A percentile compares a stretch with the other conserved stretches of the same genome.
Conservation (phyloP, 345 rosid species). For the Pugionium dolabratum region DNA sequence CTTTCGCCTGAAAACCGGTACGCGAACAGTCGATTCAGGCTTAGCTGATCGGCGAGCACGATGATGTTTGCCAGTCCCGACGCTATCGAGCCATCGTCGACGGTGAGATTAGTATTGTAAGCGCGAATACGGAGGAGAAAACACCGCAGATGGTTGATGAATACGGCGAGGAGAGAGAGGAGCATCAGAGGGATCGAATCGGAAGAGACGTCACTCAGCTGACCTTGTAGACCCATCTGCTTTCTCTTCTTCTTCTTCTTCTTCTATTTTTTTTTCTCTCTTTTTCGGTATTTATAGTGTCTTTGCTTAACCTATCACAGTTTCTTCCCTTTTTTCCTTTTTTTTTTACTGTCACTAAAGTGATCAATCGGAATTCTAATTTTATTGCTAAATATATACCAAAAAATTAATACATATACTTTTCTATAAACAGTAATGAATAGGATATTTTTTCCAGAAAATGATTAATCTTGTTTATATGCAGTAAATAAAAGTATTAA, state of each 20-base stretch:
- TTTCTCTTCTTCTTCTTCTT: constrained; percentile 9
- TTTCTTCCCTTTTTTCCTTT: background rate
- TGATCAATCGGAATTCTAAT: background rate
- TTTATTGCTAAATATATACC: background rate
- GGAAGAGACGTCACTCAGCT: constrained; percentile 71
- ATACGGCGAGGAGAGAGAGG: constrained; percentile 61
- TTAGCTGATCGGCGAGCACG: constrained; percentile 70
- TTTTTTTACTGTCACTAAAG: background rate
- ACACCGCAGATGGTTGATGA: constrained; percentile 51
- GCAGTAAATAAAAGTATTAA: too few relatives aligned
- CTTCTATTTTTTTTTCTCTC: constrained; percentile 1
- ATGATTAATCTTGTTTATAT: too few relatives aligned
- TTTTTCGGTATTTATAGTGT: constrained; percentile 21
- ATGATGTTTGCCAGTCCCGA: constrained; percentile 61
- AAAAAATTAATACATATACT: background rate
- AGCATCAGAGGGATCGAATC: constrained; percentile 73
- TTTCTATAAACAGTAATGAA: too few relatives aligned
- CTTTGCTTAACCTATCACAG: constrained; percentile 30
- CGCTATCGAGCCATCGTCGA: constrained; percentile 37
- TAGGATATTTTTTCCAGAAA: too few relatives aligned
- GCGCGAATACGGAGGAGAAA: constrained; percentile 45
- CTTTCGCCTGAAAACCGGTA: constrained; percentile 41
- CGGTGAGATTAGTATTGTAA: constrained; percentile 9
- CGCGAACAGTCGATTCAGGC: constrained; percentile 53
- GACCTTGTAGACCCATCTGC: constrained; percentile 71